Conservation (phyloP, 208 protist genomes). For the Crithidia sp. region DNA sequence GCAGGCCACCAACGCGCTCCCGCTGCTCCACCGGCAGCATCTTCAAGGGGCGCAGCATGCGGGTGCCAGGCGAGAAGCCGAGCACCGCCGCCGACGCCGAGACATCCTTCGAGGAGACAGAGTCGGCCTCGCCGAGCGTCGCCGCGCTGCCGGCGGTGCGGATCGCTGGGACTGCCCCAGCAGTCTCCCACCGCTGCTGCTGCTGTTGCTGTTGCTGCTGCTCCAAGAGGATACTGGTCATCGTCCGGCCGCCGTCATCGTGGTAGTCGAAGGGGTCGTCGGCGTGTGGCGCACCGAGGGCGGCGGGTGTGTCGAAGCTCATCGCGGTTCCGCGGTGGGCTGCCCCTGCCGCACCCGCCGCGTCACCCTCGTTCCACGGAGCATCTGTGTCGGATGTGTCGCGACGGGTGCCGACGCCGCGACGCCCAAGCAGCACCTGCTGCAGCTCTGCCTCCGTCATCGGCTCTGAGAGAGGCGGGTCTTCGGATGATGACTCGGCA, state of each 20-base stretch:
- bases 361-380: neutral
- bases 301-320: neutral
- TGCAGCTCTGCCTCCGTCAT: constrained; percentile 1
- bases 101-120: neutral
- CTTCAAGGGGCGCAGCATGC: constrained; percentile 16
- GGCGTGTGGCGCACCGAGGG: neutral
- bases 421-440: neutral
- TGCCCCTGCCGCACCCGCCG: neutral
- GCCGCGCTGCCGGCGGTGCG: neutral
- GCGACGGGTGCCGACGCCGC: neutral
- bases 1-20: too few relatives aligned
- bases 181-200: neutral
- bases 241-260: constrained; percentile 9
- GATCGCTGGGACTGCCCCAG: too few relatives aligned
- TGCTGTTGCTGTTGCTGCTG: constrained; percentile 15
- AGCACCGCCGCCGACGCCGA: constrained; percentile 1
- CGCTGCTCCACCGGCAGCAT: neutral
- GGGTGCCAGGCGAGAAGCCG: neutral
- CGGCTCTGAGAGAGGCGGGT: neutral
- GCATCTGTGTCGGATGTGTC: neutral
- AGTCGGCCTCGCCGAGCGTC: neutral
- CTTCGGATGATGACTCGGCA: neutral
- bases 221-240: neutral
- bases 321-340: neutral
- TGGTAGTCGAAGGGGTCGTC: constrained; percentile 1